phyloP scores from a whole-genome alignment of 2,329 filamentous ascomycete genomes.

The Talaromyces sp. region DNA sequence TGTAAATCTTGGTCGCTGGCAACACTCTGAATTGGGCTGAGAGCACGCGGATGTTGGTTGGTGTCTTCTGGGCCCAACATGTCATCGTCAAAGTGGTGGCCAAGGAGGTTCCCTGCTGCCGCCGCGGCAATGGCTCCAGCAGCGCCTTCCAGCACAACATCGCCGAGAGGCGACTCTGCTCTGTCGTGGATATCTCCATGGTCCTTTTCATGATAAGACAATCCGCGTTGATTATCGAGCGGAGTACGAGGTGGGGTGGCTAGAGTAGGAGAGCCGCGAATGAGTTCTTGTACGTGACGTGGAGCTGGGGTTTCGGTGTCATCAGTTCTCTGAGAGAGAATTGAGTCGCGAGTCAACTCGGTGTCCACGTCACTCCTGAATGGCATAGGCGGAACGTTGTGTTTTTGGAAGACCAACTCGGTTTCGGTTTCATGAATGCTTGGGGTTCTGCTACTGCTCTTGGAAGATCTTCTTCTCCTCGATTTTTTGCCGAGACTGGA shows the following conservation, averaged over 20 bases:
- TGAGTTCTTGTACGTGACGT: conserved; percentile 57
- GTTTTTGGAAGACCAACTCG: conserved; percentile 47
- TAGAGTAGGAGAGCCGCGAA: conserved; percentile 56
- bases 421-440: conserved; percentile 54
- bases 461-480: conserved; percentile 41
- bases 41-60: conserved; percentile 58
- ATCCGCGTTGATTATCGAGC: conserved; percentile 40
- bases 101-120: conserved; percentile 31
- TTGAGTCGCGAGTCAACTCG: conserved; percentile 80
- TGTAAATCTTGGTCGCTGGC: conserved; percentile 75
- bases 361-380: conserved; percentile 81
- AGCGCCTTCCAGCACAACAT: conserved; percentile 22
- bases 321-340: conserved; percentile 75
- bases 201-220: conserved; percentile 1
- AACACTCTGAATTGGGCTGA: conserved; percentile 89
- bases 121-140: conserved; percentile 35
- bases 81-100: conserved; percentile 43
- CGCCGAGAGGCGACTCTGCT: conserved; percentile 23
- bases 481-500: conserved; percentile 47
- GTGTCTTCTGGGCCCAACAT: conserved; percentile 38
- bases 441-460: conserved; percentile 45
- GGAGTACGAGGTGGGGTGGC: conserved; percentile 55
- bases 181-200: conserved; percentile 25
- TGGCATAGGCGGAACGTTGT: conserved; percentile 74
- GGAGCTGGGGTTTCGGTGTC: conserved; percentile 63